These are phyloP conservation scores for Quercus aquifolioides DNA, from an alignment of 306 rosid genomes.

Conservation along the genomic window DNA sequence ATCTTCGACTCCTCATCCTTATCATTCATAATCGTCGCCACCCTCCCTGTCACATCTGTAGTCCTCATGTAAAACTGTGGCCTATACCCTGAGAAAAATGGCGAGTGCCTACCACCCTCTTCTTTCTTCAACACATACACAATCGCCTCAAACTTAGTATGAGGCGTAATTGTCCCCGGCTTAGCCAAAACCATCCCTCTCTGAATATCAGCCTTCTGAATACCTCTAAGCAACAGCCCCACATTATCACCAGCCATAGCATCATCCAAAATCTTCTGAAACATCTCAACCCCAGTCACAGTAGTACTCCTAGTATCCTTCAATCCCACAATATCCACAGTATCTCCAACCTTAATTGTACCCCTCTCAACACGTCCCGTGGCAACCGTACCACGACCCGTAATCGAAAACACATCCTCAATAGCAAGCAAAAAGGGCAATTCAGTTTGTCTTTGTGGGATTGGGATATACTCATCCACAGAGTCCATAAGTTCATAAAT, in stretches of 20 bases:
- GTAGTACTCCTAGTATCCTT: slow-evolving; percentile 71
- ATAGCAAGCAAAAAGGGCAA: slow-evolving; percentile 74
- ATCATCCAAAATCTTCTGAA: slow-evolving; percentile 80
- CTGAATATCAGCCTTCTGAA: slow-evolving; percentile 80
- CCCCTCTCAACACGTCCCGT: slow-evolving; percentile 88
- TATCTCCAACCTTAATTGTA: slow-evolving; percentile 56
- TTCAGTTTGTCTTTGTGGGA: slow-evolving; percentile 72
- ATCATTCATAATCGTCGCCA: slow-evolving; percentile 68
- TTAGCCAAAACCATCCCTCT: slow-evolving; percentile 92
- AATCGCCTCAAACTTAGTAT: slow-evolving; percentile 74
- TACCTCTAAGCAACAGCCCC: slow-evolving; percentile 78
- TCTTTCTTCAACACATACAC: slow-evolving; percentile 93
- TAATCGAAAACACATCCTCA: slow-evolving; percentile 79
- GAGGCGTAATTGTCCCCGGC: slow-evolving; percentile 84
- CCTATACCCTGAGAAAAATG: slow-evolving; percentile 70
- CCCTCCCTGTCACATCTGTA: slow-evolving; percentile 83
- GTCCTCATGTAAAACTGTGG: slow-evolving; percentile 96
- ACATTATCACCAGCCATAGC: slow-evolving; percentile 90
- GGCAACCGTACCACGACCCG: slow-evolving; percentile 90
- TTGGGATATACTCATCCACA: slow-evolving; percentile 73
- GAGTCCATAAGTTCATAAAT: slow-evolving; percentile 80
- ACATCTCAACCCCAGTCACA: slow-evolving; percentile 89
- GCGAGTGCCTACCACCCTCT: slow-evolving; percentile 89
- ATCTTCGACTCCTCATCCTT: slow-evolving; percentile 91
- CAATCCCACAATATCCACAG: slow-evolving; percentile 70